Evolutionary conservation across 2,329 filamentous ascomycete species (phyloP).

Genomic region (Juglanconis oblonga): DNA sequence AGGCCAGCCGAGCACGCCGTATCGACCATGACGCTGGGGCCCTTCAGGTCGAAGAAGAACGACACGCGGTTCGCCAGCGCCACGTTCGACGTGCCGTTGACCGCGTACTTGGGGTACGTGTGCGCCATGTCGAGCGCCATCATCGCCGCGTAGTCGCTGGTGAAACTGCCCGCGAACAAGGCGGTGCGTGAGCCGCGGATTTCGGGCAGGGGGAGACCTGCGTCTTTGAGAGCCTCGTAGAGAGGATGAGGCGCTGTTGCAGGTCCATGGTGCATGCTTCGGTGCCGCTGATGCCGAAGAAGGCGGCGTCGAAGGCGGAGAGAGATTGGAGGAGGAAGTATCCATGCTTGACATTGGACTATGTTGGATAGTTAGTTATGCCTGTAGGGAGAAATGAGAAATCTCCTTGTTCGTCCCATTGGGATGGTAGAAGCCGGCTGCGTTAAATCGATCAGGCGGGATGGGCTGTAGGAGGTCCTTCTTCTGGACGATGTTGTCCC

Average conservation of each 20-base stretch:
- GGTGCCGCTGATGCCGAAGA: slow-evolving; percentile 34
- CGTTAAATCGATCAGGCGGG: slow-evolving; percentile 31
- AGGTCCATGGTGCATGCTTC: slow-evolving; percentile 24
- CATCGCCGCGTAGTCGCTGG: slow-evolving; percentile 21
- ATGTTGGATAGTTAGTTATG: not conserved
- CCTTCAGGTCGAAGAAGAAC: slow-evolving; percentile 39
- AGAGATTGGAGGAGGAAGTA: slow-evolving; percentile 32
- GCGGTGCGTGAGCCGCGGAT: slow-evolving; percentile 29
- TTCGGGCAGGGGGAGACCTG: slow-evolving; percentile 27
- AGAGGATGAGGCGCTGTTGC: slow-evolving; percentile 28
- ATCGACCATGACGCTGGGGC: slow-evolving; percentile 40
- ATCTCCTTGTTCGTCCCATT: slow-evolving; percentile 30
- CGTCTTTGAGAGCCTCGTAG: slow-evolving; percentile 33
- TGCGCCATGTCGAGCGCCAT: not conserved
- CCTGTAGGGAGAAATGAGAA: slow-evolving; percentile 24
- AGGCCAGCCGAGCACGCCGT: slow-evolving; percentile 44
- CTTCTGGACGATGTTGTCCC: slow-evolving; percentile 7
- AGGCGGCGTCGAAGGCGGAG: slow-evolving; percentile 29
- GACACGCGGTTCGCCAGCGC: slow-evolving; percentile 39
- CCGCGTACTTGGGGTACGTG: not conserved
- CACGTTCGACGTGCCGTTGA: slow-evolving; percentile 32
- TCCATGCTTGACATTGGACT: slow-evolving; percentile 19
- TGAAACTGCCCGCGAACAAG: slow-evolving; percentile 28
- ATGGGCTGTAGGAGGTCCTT: slow-evolving; percentile 19
- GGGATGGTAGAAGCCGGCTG: slow-evolving; percentile 31